Conservation (phyloP, 2,329 filamentous ascomycete species). For the Dactylellina cionopaga region DNA sequence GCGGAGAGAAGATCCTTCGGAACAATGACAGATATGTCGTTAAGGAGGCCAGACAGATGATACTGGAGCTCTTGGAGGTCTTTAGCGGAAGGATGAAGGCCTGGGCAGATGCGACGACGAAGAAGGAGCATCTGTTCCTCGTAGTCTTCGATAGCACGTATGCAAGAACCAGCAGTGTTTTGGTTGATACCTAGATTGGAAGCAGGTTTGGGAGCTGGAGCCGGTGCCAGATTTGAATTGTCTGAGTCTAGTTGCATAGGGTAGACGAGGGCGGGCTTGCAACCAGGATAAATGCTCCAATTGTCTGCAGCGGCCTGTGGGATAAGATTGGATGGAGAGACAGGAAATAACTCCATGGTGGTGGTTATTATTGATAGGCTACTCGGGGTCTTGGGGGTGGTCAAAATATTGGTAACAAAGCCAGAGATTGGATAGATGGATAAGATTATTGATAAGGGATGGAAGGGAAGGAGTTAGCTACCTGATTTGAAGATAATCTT, state of each 20-base stretch:
- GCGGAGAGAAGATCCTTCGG: not conserved
- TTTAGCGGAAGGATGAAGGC: not conserved
- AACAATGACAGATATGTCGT: slow-evolving; percentile 7
- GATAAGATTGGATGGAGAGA: too few species aligned
- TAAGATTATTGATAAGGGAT: too few species aligned
- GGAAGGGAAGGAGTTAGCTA: too few species aligned
- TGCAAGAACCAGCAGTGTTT: slow-evolving; percentile 4
- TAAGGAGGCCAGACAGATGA: slow-evolving; percentile 5
- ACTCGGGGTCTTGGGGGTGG: too few species aligned
- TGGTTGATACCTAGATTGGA: not conserved
- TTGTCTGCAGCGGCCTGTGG: too few species aligned
- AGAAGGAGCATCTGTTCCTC: not conserved
- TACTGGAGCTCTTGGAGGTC: slow-evolving; percentile 3
- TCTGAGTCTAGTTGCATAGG: not conserved
- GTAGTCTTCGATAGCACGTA: slow-evolving; percentile 29
- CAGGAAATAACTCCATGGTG: too few species aligned
- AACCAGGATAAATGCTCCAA: slow-evolving; percentile 8
- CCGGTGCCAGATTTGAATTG: not conserved
- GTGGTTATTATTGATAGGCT: too few species aligned
- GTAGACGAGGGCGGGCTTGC: not conserved
- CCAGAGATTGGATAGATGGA: too few species aligned
- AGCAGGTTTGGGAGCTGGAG: not conserved
- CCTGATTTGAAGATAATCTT: too few species aligned
- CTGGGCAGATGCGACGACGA: not conserved
- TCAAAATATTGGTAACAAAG: too few species aligned